A percentile compares a stretch with the other conserved stretches of the same genome.
phyloP scores from a whole-genome alignment of 148 eudicot species.

The Cornus suecica region DNA sequence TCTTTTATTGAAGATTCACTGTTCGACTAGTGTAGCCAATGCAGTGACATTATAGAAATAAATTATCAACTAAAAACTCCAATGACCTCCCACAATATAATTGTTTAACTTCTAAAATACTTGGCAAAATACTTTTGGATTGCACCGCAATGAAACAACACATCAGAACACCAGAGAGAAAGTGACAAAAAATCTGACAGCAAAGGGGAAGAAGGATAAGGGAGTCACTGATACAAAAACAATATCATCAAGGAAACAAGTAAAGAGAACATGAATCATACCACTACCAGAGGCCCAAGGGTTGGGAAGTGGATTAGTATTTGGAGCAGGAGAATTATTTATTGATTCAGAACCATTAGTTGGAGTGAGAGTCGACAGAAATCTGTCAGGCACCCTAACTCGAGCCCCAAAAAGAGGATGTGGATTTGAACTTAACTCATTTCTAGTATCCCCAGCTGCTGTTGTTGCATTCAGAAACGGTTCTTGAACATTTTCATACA shows the following conservation, averaged over 20 bases:
- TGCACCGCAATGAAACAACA: background rate
- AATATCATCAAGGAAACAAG: background rate
- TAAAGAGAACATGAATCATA: conserved; percentile 9
- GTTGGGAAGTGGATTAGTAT: conserved; percentile 46
- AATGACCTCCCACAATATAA: background rate
- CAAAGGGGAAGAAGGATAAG: background rate
- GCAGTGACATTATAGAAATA: background rate
- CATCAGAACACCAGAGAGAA: background rate
- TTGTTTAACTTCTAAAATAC: background rate
- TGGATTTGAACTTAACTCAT: conserved; percentile 22
- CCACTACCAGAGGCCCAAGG: conserved; percentile 41
- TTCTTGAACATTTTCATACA: conserved; percentile 34
- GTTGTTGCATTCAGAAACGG: conserved; percentile 30
- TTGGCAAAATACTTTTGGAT: background rate
- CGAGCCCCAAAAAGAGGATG: conserved; percentile 22
- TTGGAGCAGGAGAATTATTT: conserved; percentile 40
- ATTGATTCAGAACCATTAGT: conserved; percentile 19
- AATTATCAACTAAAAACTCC: background rate
- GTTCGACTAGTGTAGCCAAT: background rate
- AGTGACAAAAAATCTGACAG: background rate
- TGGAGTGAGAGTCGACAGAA: conserved; percentile 13
- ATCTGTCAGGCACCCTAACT: conserved; percentile 11
- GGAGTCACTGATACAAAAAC: too few species aligned
- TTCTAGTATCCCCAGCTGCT: conserved; percentile 16
- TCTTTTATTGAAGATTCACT: background rate